Conservation (phyloP, 2,329 filamentous ascomycete genomes). For the Epichloe typhina region DNA sequence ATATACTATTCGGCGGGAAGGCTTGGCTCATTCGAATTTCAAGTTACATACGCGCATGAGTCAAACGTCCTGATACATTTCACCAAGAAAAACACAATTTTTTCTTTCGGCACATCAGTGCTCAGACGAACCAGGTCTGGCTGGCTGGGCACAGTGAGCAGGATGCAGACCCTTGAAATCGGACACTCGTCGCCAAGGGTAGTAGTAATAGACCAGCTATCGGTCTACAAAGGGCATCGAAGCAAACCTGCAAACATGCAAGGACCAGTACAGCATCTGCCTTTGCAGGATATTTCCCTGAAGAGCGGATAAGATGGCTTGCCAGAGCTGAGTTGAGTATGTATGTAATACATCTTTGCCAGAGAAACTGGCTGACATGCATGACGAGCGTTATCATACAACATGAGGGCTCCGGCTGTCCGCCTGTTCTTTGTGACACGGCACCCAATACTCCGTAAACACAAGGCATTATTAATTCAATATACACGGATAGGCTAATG, state of each 20-base stretch:
- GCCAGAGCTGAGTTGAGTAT: not conserved
- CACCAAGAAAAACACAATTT: too few relatives aligned
- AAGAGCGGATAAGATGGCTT: not conserved
- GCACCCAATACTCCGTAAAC: too few relatives aligned
- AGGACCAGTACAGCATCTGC: not conserved
- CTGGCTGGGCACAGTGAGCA: not conserved
- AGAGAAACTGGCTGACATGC: not conserved
- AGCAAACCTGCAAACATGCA: conserved; percentile 4
- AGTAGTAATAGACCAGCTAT: not conserved
- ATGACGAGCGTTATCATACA: not conserved
- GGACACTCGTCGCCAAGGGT: not conserved
- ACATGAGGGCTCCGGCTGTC: not conserved
- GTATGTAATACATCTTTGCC: not conserved
- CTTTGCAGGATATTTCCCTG: not conserved
- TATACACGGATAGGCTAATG: not conserved
- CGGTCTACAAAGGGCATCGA: not conserved
- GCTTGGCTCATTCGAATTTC: too few relatives aligned
- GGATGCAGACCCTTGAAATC: not conserved
- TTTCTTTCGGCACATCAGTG: not conserved
- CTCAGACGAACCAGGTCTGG: not conserved
- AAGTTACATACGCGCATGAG: too few relatives aligned
- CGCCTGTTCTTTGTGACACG: not conserved
- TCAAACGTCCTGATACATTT: too few relatives aligned
- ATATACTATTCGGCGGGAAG: not conserved
- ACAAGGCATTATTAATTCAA: not conserved